phyloP scores from a whole-genome alignment of 768 basidiomycete species.

The Russula lepida region DNA sequence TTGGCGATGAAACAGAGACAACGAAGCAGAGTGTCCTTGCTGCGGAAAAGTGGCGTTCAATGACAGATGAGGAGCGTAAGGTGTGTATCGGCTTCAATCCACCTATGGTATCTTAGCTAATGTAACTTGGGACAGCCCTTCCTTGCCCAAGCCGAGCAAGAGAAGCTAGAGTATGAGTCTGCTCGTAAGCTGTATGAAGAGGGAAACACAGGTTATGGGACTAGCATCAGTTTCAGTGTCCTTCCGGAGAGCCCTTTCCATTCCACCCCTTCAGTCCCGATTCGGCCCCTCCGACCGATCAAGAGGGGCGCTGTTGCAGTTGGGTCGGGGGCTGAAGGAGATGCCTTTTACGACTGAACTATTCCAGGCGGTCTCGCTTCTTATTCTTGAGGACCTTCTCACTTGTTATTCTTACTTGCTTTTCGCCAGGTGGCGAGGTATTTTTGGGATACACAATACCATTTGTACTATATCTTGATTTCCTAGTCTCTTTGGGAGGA shows the following conservation, averaged over 20 bases:
- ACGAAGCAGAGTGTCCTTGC: constrained; percentile 92
- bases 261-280: constrained; percentile 33
- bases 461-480: constrained; percentile 10
- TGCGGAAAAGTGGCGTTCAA: constrained; percentile 86
- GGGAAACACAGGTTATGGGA: constrained; percentile 55
- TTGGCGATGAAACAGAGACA: constrained; percentile 86
- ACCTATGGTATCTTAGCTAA: constrained; percentile 12
- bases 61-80: constrained; percentile 91
- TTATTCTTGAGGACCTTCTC: constrained; percentile 1
- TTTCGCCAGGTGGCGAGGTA: constrained; percentile 7
- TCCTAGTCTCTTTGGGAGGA: neutral
- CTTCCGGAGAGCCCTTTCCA: constrained; percentile 55
- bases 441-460: constrained; percentile 17
- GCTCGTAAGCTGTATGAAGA: constrained; percentile 84
- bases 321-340: constrained; percentile 65
- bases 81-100: constrained; percentile 37
- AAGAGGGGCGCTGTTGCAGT: constrained; percentile 43
- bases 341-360: constrained; percentile 31
- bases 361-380: neutral
- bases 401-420: neutral
- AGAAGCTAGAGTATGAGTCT: constrained; percentile 89
- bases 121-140: constrained; percentile 53
- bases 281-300: constrained; percentile 35
- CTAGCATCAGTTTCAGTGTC: constrained; percentile 78
- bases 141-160: constrained; percentile 87